phyloP scores from a whole-genome alignment of 169 alveolate genomes.

The Plasmodium berghei region DNA sequence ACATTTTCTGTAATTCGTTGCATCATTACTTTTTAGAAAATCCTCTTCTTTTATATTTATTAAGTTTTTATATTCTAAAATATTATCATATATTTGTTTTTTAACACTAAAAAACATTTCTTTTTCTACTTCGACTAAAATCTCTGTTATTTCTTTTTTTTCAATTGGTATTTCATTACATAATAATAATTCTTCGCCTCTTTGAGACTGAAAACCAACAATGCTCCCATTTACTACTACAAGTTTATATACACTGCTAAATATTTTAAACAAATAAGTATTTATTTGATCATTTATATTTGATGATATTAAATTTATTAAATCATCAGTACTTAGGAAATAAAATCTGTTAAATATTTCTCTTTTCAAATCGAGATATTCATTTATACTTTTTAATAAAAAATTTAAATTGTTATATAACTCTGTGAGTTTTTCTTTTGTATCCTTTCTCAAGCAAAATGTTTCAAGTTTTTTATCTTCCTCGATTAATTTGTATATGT shows the following conservation, averaged over 20 bases:
- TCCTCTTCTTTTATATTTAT: slow-evolving; percentile 75
- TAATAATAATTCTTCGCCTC: slow-evolving; percentile 57
- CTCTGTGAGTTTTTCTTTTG: slow-evolving; percentile 59
- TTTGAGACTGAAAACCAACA: slow-evolving; percentile 61
- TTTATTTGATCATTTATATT: slow-evolving; percentile 73
- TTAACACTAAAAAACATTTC: slow-evolving; percentile 72
- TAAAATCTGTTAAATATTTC: slow-evolving; percentile 65
- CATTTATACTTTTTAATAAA: slow-evolving; percentile 63
- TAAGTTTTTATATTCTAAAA: slow-evolving; percentile 69
- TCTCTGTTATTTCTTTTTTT: slow-evolving; percentile 74
- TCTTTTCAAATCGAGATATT: slow-evolving; percentile 69
- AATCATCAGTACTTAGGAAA: slow-evolving; percentile 71
- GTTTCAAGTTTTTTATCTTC: slow-evolving; percentile 70
- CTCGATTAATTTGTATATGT: slow-evolving; percentile 64
- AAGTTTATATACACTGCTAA: slow-evolving; percentile 60
- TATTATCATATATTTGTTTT: slow-evolving; percentile 52
- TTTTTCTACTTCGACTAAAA: slow-evolving; percentile 59
- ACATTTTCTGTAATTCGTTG: slow-evolving; percentile 9
- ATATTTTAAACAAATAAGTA: slow-evolving; percentile 68
- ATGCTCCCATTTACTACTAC: slow-evolving; percentile 68
- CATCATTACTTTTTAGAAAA: slow-evolving; percentile 68
- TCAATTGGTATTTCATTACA: slow-evolving; percentile 70
- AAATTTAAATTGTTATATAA: slow-evolving; percentile 45
- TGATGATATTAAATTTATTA: slow-evolving; percentile 69
- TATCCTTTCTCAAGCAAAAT: slow-evolving; percentile 61